Base-by-base conservation (phyloP, 2,329 filamentous ascomycete genomes). In the Neofusicoccum sp. region DNA sequence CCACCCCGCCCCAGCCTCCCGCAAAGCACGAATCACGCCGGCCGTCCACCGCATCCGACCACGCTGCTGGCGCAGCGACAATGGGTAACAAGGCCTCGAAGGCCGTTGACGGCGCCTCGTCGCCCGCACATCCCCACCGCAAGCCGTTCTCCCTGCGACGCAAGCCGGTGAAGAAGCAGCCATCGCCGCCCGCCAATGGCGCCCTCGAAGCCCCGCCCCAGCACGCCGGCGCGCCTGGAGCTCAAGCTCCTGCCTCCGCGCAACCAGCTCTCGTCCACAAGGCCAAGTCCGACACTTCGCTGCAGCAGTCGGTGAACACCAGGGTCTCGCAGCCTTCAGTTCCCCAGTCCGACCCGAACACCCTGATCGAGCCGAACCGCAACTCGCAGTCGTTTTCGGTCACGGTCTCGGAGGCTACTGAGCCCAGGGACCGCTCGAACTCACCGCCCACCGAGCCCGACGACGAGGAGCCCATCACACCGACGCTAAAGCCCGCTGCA, bases 1-100 rank as follows among this genome's bases (percentile, higher is more conserved):
- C 59, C 26, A 58, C 60, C 20, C 72, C 72, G 24, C 73, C 72
- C 8, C 69, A 70, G 38, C 73, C 72, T n/a, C 72, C 72, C 4
- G 64, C 66, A 53, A 75, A 75, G 61, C 20, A 36, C 41, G 31
- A 45, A 30, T n/a, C n/a, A 6, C 56, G n/a, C 28, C 28, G 40
- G 28, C 54, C 40, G 40, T 34, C 56, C 20, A 30, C n/a, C 43
- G 30, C 43, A 20, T 12, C 43, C 14, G 12, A 11, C 56, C 16
- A 4, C 31, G 36, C 51, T 33, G 51, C 51, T 31, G 38, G 51
- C 40, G 58, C 40, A 6, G 36, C 36, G 12, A 43, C 40, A 24
- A 68, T 69, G 68, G 69, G 69, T 14, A 66, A 65, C 41, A 64
- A 66, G 40, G 60, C 54, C 12, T 70, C 70, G 16, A 70, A 67